Conservation (phyloP, 768 basidiomycete species). For the Hygrocybe punicea region DNA sequence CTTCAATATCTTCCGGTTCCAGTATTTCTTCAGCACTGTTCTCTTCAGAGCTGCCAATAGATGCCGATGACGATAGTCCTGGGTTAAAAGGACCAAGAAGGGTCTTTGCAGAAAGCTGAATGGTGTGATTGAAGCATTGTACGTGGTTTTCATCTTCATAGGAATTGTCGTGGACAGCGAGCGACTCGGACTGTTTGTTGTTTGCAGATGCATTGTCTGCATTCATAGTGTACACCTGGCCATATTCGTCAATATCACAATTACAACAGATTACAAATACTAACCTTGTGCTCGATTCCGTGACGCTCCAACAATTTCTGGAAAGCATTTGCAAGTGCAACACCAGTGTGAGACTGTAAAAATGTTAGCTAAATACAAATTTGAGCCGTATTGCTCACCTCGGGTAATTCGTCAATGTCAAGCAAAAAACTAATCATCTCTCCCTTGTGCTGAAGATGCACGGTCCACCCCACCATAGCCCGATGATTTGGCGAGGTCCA, state of each 20-base stretch:
- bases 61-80: slow-evolving; percentile 19
- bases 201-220: slow-evolving; percentile 17
- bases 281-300: slow-evolving; percentile 29
- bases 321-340: slow-evolving; percentile 34
- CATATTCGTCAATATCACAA: slow-evolving; percentile 25
- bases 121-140: slow-evolving; percentile 37
- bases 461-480: slow-evolving; percentile 13
- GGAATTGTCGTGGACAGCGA: slow-evolving; percentile 21
- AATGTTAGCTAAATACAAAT: not conserved
- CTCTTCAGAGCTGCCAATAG: too few relatives aligned
- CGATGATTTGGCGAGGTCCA: slow-evolving; percentile 14
- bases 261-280: too few relatives aligned
- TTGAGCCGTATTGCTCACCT: slow-evolving; percentile 11
- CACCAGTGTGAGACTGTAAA: slow-evolving; percentile 32
- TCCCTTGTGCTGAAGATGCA: slow-evolving; percentile 33
- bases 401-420: slow-evolving; percentile 38
- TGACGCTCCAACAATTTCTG: slow-evolving; percentile 32
- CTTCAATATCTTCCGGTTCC: not conserved
- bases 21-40: not conserved
- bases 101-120: slow-evolving; percentile 18
- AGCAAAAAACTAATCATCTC: slow-evolving; percentile 26
- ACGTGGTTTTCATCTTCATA: slow-evolving; percentile 22
- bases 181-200: slow-evolving; percentile 29
- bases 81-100: slow-evolving; percentile 33
- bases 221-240: slow-evolving; percentile 33